Evolutionary conservation across 352 stramenopile species (phyloP).

Genomic region (Globisporangium apiculatum): DNA sequence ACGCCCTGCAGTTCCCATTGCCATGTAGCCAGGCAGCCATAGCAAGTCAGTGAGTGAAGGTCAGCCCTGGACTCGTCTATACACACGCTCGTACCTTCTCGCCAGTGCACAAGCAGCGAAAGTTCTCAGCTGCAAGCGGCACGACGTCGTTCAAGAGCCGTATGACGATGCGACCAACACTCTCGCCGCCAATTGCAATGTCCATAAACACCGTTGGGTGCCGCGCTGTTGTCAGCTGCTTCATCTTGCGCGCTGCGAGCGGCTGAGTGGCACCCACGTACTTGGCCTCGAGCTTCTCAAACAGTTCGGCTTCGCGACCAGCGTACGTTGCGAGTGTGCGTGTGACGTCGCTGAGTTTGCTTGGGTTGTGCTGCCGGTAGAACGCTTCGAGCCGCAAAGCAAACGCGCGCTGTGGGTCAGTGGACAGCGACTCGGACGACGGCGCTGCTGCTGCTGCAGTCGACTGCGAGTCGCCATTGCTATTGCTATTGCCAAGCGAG

Average conservation of each 20-base stretch:
- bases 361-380: conserved; percentile 64
- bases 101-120: conserved; percentile 75
- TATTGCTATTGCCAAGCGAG: conserved; percentile 21
- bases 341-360: conserved; percentile 43
- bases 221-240: conserved; percentile 33
- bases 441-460: background rate
- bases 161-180: conserved; percentile 90
- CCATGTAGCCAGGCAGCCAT: background rate
- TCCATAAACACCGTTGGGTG: conserved; percentile 95
- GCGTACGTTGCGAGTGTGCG: conserved; percentile 47
- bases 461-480: background rate
- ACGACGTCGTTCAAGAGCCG: conserved; percentile 91
- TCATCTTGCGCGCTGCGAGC: conserved; percentile 39
- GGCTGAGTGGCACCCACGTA: conserved; percentile 31
- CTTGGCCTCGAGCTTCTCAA: conserved; percentile 57
- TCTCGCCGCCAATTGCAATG: conserved; percentile 78
- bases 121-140: conserved; percentile 95
- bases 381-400: conserved; percentile 41
- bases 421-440: conserved; percentile 11
- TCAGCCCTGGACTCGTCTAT: background rate
- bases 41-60: background rate
- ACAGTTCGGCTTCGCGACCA: conserved; percentile 58
- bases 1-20: conserved; percentile 12
- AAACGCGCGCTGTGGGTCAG: too few relatives aligned
- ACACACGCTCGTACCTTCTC: conserved; percentile 45